Conservation (phyloP, 2,329 filamentous ascomycete species). For the Geosmithia flava region DNA sequence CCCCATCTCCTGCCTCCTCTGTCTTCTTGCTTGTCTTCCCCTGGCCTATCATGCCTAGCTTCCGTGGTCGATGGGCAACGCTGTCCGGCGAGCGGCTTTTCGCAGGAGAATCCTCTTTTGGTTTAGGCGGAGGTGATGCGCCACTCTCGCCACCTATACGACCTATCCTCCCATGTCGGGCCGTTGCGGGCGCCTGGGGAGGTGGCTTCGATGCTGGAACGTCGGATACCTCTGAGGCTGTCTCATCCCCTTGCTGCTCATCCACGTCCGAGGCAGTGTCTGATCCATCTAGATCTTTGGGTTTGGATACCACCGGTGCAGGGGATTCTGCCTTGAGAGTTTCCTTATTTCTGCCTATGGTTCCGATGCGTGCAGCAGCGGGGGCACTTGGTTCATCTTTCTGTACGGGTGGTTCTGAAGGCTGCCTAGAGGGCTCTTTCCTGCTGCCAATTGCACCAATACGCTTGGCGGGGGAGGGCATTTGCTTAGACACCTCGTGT, state of each 20-base stretch:
- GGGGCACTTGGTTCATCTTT: neutral
- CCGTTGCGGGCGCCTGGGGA: neutral
- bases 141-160: constrained; percentile 23
- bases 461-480: constrained; percentile 3
- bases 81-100: neutral
- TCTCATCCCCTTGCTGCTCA: constrained; percentile 15
- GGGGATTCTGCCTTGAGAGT: neutral
- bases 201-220: neutral
- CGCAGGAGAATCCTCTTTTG: neutral
- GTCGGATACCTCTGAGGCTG: constrained; percentile 21
- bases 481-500: neutral
- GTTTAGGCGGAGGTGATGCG: neutral
- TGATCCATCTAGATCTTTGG: neutral
- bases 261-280: constrained; percentile 2
- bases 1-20: neutral
- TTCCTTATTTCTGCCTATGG: neutral
- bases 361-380: neutral
- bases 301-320: neutral
- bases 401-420: neutral
- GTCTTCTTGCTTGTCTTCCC: constrained; percentile 7
- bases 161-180: constrained; percentile 20
- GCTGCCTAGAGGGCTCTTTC: constrained; percentile 9
- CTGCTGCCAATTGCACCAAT: constrained; percentile 24
- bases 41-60: constrained; percentile 22
- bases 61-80: constrained; percentile 4